A percentile compares a stretch with the other conserved stretches of the same genome.
These are phyloP conservation scores for Phytophthora colocasiae DNA, from an alignment of 352 stramenopile genomes.

Conservation along the genomic window DNA sequence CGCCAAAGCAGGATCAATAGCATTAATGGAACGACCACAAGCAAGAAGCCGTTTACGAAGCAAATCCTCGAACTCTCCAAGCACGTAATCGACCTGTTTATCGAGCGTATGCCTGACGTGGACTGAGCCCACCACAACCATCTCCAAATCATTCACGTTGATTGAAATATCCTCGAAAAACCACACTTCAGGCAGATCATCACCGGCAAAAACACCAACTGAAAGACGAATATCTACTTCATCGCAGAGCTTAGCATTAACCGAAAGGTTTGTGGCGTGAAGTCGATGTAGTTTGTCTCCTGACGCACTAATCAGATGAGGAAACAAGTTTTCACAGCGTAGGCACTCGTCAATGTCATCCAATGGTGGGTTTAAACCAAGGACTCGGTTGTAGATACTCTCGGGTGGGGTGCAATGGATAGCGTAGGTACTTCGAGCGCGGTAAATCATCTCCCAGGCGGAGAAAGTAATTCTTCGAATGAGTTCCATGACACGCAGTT, in stretches of 20 bases:
- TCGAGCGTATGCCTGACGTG: slow-evolving; percentile 58
- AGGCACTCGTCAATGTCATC: slow-evolving; percentile 52
- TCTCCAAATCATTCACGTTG: slow-evolving; percentile 46
- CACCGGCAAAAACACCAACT: slow-evolving; percentile 64
- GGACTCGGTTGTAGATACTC: slow-evolving; percentile 69
- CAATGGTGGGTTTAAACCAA: slow-evolving; percentile 64
- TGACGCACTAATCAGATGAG: slow-evolving; percentile 64
- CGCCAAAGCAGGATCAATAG: slow-evolving; percentile 16
- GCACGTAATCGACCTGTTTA: slow-evolving; percentile 60
- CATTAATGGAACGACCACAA: slow-evolving; percentile 30
- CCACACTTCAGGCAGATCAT: slow-evolving; percentile 81
- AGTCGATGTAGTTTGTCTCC: slow-evolving; percentile 75
- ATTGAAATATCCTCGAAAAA: slow-evolving; percentile 58
- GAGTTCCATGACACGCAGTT: slow-evolving; percentile 72
- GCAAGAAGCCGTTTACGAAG: slow-evolving; percentile 48
- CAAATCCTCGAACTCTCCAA: slow-evolving; percentile 78
- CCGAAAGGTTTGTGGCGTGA: slow-evolving; percentile 50
- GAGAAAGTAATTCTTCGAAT: slow-evolving; percentile 73
- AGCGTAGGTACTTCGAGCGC: slow-evolving; percentile 62
- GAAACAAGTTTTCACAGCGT: slow-evolving; percentile 43
- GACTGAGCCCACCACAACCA: slow-evolving; percentile 49
- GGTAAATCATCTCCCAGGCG: slow-evolving; percentile 84
- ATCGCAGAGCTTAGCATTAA: slow-evolving; percentile 47
- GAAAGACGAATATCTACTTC: slow-evolving; percentile 41
- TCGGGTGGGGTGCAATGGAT: slow-evolving; percentile 48